Conservation (phyloP, 179 eudicot species). For the Drosera spatulata region DNA sequence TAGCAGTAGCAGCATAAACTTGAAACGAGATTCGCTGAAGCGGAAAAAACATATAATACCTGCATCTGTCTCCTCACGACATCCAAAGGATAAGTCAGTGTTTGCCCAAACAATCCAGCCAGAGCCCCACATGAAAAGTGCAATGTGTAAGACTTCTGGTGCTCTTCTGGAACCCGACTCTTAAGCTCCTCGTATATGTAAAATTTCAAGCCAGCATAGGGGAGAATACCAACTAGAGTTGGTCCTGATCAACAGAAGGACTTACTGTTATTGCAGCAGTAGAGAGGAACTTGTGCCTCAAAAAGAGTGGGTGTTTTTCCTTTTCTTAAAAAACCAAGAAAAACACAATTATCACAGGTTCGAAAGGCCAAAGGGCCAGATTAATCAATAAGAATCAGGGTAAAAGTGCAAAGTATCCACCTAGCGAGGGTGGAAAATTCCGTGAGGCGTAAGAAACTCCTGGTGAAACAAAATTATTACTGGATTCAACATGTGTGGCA, state of each 20-base stretch:
- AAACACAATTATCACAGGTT: too few species aligned
- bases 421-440: too few species aligned
- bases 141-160: constrained; percentile 63
- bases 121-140: constrained; percentile 94
- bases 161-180: constrained; percentile 87
- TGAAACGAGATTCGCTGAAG: background rate
- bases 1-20: background rate
- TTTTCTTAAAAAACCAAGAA: background rate
- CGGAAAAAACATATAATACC: constrained; percentile 19
- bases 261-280: background rate
- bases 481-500: too few species aligned
- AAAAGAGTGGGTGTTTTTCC: background rate
- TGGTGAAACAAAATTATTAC: too few species aligned
- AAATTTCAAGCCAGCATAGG: constrained; percentile 97
- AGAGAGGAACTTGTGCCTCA: background rate
- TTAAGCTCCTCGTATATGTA: constrained; percentile 95
- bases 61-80: constrained; percentile 98
- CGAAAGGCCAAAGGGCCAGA: too few species aligned
- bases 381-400: too few species aligned
- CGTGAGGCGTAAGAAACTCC: too few species aligned
- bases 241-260: constrained; percentile 57
- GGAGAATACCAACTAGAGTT: constrained; percentile 89
- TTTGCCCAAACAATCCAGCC: constrained; percentile 95
- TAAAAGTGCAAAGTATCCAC: too few species aligned
- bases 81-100: constrained; percentile 90